phyloP scores from a whole-genome alignment of 768 basidiomycete species.

The Stropharia rugosoannulata region DNA sequence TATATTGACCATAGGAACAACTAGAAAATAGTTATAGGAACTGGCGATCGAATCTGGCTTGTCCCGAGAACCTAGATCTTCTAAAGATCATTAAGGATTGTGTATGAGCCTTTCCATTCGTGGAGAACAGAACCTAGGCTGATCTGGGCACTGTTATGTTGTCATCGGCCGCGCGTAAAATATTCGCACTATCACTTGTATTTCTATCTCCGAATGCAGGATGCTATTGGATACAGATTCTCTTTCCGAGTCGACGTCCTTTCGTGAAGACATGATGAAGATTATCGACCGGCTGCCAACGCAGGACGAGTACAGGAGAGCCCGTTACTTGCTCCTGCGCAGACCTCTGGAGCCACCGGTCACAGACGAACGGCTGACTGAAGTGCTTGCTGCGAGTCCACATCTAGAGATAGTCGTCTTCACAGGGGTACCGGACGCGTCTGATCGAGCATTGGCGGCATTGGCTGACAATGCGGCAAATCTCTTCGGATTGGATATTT shows the following conservation, averaged over 20 bases:
- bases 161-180: not conserved
- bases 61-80: not conserved
- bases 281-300: conserved; percentile 60
- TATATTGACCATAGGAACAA: too few relatives aligned
- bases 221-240: conserved; percentile 26
- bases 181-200: not conserved
- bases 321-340: conserved; percentile 59
- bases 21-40: too few relatives aligned
- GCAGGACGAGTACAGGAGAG: conserved; percentile 55
- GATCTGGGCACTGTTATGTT: conserved; percentile 20
- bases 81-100: not conserved
- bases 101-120: conserved; percentile 8
- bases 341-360: conserved; percentile 34
- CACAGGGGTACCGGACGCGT: conserved; percentile 63
- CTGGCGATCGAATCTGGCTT: too few relatives aligned
- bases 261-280: conserved; percentile 59
- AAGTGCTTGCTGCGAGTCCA: conserved; percentile 56
- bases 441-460: conserved; percentile 66
- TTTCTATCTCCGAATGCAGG: not conserved
- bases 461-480: conserved; percentile 63
- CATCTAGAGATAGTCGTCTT: conserved; percentile 69
- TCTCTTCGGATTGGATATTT: conserved; percentile 75
- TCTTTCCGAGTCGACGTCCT: conserved; percentile 30
- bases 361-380: conserved; percentile 59
- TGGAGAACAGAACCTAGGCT: conserved; percentile 24